These are phyloP conservation scores for Quambalaria eucalypti DNA, from an alignment of 1,284 basidiomycete species.

Conservation along the genomic window DNA sequence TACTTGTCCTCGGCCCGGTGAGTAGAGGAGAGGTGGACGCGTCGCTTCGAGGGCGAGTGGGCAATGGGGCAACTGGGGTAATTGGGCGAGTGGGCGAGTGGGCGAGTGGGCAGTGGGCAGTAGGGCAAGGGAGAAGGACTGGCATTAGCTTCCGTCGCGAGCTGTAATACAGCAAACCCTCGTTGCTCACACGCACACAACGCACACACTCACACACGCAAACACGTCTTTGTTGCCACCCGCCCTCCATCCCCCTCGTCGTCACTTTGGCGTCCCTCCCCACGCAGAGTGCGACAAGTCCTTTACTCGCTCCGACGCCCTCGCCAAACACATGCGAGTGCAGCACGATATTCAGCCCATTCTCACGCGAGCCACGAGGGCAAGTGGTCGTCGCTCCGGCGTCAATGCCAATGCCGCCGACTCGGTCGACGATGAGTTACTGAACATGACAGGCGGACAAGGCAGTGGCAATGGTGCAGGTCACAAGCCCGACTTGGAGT, in stretches of 20 bases:
- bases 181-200: too few relatives aligned
- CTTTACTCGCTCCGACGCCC: constrained; percentile 80
- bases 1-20: constrained; percentile 68
- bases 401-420: constrained; percentile 7
- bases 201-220: not conserved
- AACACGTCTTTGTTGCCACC: not conserved
- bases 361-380: constrained; percentile 19
- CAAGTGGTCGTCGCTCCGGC: constrained; percentile 9
- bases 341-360: constrained; percentile 56
- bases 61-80: too few relatives aligned
- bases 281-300: constrained; percentile 85
- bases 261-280: not conserved
- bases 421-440: constrained; percentile 23
- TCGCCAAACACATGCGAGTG: constrained; percentile 79
- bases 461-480: not conserved
- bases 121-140: too few relatives aligned
- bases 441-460: constrained; percentile 21
- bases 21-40: too few relatives aligned
- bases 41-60: too few relatives aligned
- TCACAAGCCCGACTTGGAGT: not conserved
- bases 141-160: too few relatives aligned
- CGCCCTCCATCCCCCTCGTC: not conserved
- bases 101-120: too few relatives aligned
- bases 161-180: too few relatives aligned
- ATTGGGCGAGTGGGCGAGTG: too few relatives aligned